phyloP scores from a whole-genome alignment of 768 basidiomycete genomes.

The Arthromyces matolae region DNA sequence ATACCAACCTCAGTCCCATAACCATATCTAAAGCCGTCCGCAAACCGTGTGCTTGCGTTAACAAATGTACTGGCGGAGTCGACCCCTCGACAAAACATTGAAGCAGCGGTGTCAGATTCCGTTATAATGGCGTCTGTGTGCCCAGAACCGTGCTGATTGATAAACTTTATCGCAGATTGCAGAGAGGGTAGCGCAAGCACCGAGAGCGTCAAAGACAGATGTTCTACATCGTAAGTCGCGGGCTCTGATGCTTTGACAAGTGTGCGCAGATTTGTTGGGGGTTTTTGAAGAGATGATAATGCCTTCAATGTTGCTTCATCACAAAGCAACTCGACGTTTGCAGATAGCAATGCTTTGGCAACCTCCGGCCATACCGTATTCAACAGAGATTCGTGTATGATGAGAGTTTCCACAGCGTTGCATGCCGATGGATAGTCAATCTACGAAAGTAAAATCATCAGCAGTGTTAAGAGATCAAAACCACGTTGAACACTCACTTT shows the following conservation, averaged over 20 bases:
- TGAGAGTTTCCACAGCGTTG: slow-evolving; percentile 86
- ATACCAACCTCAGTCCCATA: slow-evolving; percentile 99
- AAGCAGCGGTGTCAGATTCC: slow-evolving; percentile 61
- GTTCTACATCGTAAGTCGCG: slow-evolving; percentile 82
- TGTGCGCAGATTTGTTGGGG: slow-evolving; percentile 36
- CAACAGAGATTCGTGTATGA: slow-evolving; percentile 76
- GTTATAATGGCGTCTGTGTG: slow-evolving; percentile 95
- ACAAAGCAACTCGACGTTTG: slow-evolving; percentile 76
- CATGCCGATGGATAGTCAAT: slow-evolving; percentile 94
- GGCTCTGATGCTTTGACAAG: slow-evolving; percentile 51
- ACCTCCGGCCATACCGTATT: slow-evolving; percentile 78
- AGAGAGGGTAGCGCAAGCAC: slow-evolving; percentile 74
- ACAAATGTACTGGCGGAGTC: slow-evolving; percentile 92
- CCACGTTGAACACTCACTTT: slow-evolving; percentile 62
- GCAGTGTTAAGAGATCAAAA: not conserved
- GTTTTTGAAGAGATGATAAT: slow-evolving; percentile 36
- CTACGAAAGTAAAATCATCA: slow-evolving; percentile 37
- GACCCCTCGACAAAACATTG: slow-evolving; percentile 79
- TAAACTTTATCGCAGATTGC: slow-evolving; percentile 73
- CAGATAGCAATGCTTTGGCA: slow-evolving; percentile 64
- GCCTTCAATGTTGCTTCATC: slow-evolving; percentile 62
- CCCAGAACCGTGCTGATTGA: slow-evolving; percentile 91
- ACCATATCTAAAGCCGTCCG: slow-evolving; percentile 95
- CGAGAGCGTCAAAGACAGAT: slow-evolving; percentile 81
- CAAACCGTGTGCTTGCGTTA: slow-evolving; percentile 94